Evolutionary conservation across 2,329 filamentous ascomycete genomes (phyloP).

Genomic region (Trichoderma endophyticum): DNA sequence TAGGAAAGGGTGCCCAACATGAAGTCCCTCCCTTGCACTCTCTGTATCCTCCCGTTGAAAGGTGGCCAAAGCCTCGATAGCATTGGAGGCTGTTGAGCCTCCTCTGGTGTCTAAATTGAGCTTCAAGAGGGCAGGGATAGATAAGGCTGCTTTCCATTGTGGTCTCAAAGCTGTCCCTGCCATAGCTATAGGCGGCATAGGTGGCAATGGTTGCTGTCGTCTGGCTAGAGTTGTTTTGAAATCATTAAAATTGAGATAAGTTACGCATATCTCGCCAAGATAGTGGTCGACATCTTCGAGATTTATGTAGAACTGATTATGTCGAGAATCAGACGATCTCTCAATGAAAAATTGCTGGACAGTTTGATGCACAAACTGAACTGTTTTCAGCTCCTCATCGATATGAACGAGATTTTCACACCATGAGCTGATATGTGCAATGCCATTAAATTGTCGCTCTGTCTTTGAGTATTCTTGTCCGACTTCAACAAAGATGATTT

Average conservation of each 20-base stretch:
- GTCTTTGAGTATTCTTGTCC: slow-evolving; percentile 23
- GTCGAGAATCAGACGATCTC: neutral
- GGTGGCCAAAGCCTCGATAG: neutral
- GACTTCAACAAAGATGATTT: slow-evolving; percentile 37
- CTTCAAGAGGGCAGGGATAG: neutral
- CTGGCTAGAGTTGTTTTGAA: slow-evolving; percentile 33
- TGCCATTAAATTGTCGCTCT: slow-evolving; percentile 28
- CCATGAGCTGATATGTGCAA: slow-evolving; percentile 29
- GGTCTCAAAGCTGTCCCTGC: neutral
- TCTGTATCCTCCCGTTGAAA: neutral
- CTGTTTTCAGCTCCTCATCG: slow-evolving; percentile 30
- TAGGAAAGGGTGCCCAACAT: slow-evolving; percentile 12
- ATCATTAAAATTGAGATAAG: slow-evolving; percentile 39
- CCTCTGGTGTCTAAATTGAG: neutral
- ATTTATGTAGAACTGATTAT: slow-evolving; percentile 23
- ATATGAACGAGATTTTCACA: slow-evolving; percentile 34
- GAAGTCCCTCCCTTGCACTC: neutral
- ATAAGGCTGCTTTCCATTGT: neutral
- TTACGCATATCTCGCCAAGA: slow-evolving; percentile 37
- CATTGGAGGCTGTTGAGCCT: neutral
- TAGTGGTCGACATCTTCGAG: slow-evolving; percentile 27
- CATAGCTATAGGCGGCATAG: neutral
- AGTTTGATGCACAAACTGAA: slow-evolving; percentile 36
- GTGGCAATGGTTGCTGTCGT: neutral
- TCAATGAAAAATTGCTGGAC: slow-evolving; percentile 31